Evolutionary conservation across 163 green algal species (phyloP).

Genomic region (Volvox carteri): DNA sequence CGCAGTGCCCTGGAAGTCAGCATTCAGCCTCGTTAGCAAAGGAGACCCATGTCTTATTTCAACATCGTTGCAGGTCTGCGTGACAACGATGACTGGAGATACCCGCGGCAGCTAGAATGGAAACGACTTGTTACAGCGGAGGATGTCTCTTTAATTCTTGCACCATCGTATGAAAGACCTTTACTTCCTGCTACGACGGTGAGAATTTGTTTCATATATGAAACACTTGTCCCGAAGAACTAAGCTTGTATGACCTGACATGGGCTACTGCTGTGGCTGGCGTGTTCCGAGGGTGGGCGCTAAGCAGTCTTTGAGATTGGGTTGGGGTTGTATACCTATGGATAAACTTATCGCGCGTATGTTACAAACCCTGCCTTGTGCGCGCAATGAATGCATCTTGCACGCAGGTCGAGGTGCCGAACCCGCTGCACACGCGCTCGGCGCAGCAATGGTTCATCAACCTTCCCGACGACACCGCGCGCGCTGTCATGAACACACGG

Average conservation of each 20-base stretch:
- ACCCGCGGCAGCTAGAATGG: slow-evolving; percentile 32
- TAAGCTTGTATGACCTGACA: not conserved
- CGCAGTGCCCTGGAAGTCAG: not conserved
- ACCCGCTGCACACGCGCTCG: slow-evolving; percentile 46
- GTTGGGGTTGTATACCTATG: too few relatives aligned
- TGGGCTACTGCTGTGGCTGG: not conserved
- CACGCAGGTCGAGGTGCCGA: slow-evolving; percentile 42
- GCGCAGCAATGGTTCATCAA: slow-evolving; percentile 54
- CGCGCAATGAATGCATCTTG: not conserved
- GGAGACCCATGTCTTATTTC: slow-evolving; percentile 15
- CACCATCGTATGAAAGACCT: slow-evolving; percentile 26
- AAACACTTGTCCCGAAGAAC: not conserved
- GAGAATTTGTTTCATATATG: not conserved
- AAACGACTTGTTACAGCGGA: slow-evolving; percentile 19
- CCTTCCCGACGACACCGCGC: slow-evolving; percentile 44
- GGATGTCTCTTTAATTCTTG: slow-evolving; percentile 32
- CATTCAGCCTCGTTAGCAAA: not conserved
- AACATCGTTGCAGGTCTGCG: slow-evolving; percentile 11
- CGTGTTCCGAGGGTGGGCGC: too few relatives aligned
- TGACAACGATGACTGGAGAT: slow-evolving; percentile 50
- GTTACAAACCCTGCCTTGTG: not conserved
- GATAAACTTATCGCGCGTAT: too few relatives aligned
- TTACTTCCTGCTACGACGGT: slow-evolving; percentile 41
- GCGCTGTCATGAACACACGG: slow-evolving; percentile 46
- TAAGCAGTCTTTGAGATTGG: too few relatives aligned